phyloP scores from a whole-genome alignment of 164 flowering plant genomes.

The Saururus chinensis region DNA sequence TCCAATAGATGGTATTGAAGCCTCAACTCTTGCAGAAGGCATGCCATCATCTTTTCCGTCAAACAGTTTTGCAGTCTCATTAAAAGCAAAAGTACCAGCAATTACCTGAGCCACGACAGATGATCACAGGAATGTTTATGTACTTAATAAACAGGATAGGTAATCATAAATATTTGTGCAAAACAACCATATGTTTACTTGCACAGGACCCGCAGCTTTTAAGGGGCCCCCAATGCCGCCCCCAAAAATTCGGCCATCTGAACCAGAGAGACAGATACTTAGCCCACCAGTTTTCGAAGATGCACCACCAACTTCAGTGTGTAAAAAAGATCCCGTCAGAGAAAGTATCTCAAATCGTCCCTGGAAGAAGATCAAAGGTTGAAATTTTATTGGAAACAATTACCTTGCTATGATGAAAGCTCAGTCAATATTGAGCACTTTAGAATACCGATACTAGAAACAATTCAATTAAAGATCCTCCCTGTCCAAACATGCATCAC shows the following conservation, averaged over 20 bases:
- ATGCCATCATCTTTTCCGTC: constrained; percentile 24
- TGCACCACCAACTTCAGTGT: constrained; percentile 49
- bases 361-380: constrained; percentile 22
- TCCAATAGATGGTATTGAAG: constrained; percentile 30
- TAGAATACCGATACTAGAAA: no score
- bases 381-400: no score
- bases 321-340: constrained; percentile 74
- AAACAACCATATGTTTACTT: constrained; percentile 34
- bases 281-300: constrained; percentile 68
- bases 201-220: constrained; percentile 79
- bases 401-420: neutral
- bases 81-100: constrained; percentile 45
- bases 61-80: constrained; percentile 3
- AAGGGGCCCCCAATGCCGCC: constrained; percentile 86
- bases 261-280: constrained; percentile 62
- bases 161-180: neutral
- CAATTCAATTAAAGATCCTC: no score
- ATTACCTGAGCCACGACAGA: constrained; percentile 39
- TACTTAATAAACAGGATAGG: neutral
- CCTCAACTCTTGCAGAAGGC: constrained; percentile 29
- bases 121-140: neutral
- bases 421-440: no score
- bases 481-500: no score
- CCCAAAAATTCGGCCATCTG: constrained; percentile 77
- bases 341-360: constrained; percentile 82